A percentile compares a stretch with the other conserved stretches of the same genome.
Conservation (phyloP, 192 early-diverging fungal genomes). For the Powellomyces hirtus region DNA sequence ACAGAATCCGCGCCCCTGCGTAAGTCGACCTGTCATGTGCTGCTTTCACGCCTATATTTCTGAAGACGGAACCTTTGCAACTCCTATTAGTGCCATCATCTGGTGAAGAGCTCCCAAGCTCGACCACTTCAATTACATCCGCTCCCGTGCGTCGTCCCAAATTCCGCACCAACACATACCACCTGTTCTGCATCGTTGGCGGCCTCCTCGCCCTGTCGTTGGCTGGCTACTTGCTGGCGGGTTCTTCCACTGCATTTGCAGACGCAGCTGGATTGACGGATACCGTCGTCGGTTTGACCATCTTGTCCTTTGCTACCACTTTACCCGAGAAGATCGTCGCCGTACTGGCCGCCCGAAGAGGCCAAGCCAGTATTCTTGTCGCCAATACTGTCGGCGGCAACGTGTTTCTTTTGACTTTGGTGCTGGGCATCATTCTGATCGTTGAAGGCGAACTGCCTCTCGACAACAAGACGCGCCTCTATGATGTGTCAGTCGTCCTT, state of each 20-base stretch:
- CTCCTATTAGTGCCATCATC: too few species aligned
- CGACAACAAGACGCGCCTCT: conserved; percentile 2
- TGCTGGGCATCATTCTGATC: background rate
- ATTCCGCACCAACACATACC: too few species aligned
- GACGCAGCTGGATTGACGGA: background rate
- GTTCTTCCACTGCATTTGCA: conserved; percentile 14
- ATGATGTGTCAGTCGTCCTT: conserved; percentile 2
- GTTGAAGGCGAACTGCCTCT: background rate
- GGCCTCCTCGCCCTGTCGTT: conserved; percentile 7
- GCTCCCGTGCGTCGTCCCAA: too few species aligned
- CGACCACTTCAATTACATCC: too few species aligned
- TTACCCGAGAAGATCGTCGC: conserved; percentile 18
- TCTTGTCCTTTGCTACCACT: conserved; percentile 10
- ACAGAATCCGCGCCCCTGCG: too few species aligned
- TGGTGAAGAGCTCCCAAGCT: too few species aligned
- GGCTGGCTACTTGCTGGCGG: conserved; percentile 4
- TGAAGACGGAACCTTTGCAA: too few species aligned
- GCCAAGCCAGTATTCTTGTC: conserved; percentile 8
- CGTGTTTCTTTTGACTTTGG: conserved; percentile 7
- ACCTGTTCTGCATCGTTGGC: background rate
- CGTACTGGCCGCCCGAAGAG: conserved; percentile 7
- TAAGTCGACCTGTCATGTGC: too few species aligned
- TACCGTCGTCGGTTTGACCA: conserved; percentile 5
- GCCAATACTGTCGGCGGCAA: conserved; percentile 21
- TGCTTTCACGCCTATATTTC: too few species aligned